phyloP scores from a whole-genome alignment of 495 filamentous ascomycete genomes.

The Talaromyces stipitatus region DNA sequence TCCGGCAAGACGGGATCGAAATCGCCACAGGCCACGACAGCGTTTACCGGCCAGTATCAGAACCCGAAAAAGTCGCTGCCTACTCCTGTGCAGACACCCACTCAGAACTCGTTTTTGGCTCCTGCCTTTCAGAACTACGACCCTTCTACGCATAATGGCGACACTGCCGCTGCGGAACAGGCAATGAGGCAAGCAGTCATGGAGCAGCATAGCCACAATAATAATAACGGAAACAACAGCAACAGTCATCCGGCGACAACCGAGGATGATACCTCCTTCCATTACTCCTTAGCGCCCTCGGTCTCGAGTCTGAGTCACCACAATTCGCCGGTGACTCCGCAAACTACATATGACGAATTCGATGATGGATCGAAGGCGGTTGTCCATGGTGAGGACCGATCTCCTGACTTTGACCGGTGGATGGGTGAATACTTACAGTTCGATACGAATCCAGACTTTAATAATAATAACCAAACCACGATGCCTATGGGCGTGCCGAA shows the following conservation, averaged over 20 bases:
- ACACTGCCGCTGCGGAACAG: slow-evolving; percentile 35
- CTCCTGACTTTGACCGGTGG: slow-evolving; percentile 40
- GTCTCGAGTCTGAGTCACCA: slow-evolving; percentile 46
- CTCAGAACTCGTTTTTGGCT: slow-evolving; percentile 36
- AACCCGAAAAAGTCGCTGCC: slow-evolving; percentile 36
- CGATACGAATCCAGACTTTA: slow-evolving; percentile 42
- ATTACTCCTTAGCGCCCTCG: slow-evolving; percentile 45
- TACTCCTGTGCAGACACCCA: slow-evolving; percentile 38
- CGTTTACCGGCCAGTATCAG: slow-evolving; percentile 24
- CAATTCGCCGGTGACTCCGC: slow-evolving; percentile 51
- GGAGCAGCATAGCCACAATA: slow-evolving; percentile 40
- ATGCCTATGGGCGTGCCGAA: slow-evolving; percentile 54
- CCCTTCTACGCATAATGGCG: slow-evolving; percentile 31
- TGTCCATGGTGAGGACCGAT: slow-evolving; percentile 43
- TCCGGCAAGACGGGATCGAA: slow-evolving; percentile 22
- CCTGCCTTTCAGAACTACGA: slow-evolving; percentile 43
- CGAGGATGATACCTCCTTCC: slow-evolving; percentile 27
- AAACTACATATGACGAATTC: slow-evolving; percentile 45
- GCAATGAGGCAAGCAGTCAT: slow-evolving; percentile 49
- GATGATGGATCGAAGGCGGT: slow-evolving; percentile 39
- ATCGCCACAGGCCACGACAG: slow-evolving; percentile 24
- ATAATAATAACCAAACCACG: slow-evolving; percentile 17
- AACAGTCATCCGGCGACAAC: slow-evolving; percentile 23
- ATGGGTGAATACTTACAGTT: slow-evolving; percentile 55
- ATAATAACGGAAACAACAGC: slow-evolving; percentile 21